Percentiles rank a stretch among this genome's conserved stretches.
Evolutionary conservation across 106 monocot species (phyloP).

Genomic region (Hemerocallis citrina): DNA sequence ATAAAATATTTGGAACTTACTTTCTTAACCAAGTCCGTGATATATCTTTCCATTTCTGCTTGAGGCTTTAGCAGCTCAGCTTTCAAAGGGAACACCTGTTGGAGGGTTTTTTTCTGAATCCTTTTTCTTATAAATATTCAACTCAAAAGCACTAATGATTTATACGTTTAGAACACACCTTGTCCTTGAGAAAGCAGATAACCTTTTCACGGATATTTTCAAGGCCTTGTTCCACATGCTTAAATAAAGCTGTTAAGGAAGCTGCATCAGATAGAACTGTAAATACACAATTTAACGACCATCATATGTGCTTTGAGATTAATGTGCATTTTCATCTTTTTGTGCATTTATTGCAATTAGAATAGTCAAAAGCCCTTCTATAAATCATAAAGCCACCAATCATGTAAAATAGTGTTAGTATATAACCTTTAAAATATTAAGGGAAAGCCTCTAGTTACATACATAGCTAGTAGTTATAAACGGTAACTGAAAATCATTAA

Average conservation of each 20-base stretch:
- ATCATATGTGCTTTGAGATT: too few relatives aligned
- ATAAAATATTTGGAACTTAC: constrained; percentile 28
- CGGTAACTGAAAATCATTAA: too few relatives aligned
- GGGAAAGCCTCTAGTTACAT: too few relatives aligned
- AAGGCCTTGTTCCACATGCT: constrained; percentile 71
- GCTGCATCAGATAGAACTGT: constrained; percentile 31
- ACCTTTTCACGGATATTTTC: constrained; percentile 95
- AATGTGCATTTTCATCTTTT: too few relatives aligned
- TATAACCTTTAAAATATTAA: too few relatives aligned
- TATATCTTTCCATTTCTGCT: constrained; percentile 90
- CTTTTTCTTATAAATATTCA: neutral
- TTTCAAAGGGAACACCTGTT: constrained; percentile 93
- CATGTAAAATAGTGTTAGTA: too few relatives aligned
- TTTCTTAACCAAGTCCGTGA: constrained; percentile 91
- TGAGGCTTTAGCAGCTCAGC: constrained; percentile 91
- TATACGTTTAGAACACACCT: constrained; percentile 43
- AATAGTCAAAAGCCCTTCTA: too few relatives aligned
- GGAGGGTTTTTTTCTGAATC: neutral
- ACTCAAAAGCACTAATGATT: neutral
- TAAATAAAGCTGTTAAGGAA: constrained; percentile 82
- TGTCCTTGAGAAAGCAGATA: constrained; percentile 86
- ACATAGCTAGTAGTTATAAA: too few relatives aligned
- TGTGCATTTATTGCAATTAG: too few relatives aligned
- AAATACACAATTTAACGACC: too few relatives aligned
- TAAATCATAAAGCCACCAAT: too few relatives aligned